A percentile compares a stretch with the other conserved stretches of the same genome.
phyloP scores from a whole-genome alignment of 2,329 filamentous ascomycete species.

The Niveomyces coronatus region DNA sequence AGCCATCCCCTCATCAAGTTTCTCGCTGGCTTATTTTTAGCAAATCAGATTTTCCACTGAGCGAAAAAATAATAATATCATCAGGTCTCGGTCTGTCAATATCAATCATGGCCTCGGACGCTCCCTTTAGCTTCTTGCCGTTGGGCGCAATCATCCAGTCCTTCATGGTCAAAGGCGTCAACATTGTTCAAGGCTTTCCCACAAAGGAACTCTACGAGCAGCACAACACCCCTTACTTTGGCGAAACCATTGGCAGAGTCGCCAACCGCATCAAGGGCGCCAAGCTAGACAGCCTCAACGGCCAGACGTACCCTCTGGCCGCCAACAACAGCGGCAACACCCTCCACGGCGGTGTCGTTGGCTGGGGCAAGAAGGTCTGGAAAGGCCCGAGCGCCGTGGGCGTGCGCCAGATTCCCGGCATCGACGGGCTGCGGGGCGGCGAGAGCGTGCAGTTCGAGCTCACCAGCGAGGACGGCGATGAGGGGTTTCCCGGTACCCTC shows the following conservation, averaged over 20 bases:
- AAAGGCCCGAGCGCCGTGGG: conserved; percentile 56
- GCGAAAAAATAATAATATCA: too few species aligned
- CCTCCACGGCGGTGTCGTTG: conserved; percentile 59
- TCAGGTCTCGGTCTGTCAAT: neutral
- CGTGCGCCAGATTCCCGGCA: conserved; percentile 36
- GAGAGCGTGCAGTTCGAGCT: conserved; percentile 58
- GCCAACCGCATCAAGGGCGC: conserved; percentile 73
- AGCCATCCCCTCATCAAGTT: too few species aligned
- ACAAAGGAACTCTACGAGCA: conserved; percentile 62
- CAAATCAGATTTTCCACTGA: too few species aligned
- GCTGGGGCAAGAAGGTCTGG: conserved; percentile 77
- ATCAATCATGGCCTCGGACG: conserved; percentile 22
- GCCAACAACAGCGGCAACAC: conserved; percentile 72
- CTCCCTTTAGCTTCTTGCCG: conserved; percentile 56
- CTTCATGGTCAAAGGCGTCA: conserved; percentile 64
- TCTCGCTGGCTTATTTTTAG: too few species aligned
- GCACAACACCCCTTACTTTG: conserved; percentile 73
- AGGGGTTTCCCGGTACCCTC: conserved; percentile 82
- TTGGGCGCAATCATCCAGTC: conserved; percentile 73
- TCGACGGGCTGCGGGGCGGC: conserved; percentile 45
- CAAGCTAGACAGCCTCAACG: conserved; percentile 62
- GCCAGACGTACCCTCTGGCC: conserved; percentile 55
- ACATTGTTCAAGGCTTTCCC: conserved; percentile 85
- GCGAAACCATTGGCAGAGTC: conserved; percentile 80
- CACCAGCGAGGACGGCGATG: conserved; percentile 68